phyloP scores from a whole-genome alignment of 1,284 basidiomycete genomes.

The Phellinidium pouzarii region DNA sequence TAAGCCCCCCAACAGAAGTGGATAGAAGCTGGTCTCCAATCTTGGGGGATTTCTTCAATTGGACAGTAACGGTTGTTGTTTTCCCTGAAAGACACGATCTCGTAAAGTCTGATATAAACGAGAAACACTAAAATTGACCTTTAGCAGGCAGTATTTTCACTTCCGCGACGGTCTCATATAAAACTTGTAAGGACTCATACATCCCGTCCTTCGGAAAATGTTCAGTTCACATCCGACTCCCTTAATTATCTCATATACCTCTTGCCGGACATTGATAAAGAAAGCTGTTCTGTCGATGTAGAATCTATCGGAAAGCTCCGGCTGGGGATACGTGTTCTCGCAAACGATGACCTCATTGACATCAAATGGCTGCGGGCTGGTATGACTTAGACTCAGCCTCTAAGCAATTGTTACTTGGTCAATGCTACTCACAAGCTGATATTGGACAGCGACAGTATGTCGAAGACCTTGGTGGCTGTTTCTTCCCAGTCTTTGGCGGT shows the following conservation, averaged over 20 bases:
- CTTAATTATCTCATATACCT: conserved; percentile 27
- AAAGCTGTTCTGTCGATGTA: conserved; percentile 47
- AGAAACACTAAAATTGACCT: conserved; percentile 1
- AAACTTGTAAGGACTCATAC: conserved; percentile 38
- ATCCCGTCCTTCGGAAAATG: conserved; percentile 29
- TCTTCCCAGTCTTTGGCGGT: conserved; percentile 46
- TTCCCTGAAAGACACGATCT: background rate
- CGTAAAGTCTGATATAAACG: background rate
- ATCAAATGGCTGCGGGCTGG: conserved; percentile 55
- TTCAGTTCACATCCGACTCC: background rate
- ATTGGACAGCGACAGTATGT: conserved; percentile 39
- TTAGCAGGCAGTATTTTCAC: conserved; percentile 25
- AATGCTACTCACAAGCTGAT: conserved; percentile 41
- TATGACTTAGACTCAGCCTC: background rate
- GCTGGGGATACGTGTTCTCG: conserved; percentile 29
- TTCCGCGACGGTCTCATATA: conserved; percentile 36
- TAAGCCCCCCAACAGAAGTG: conserved; percentile 22
- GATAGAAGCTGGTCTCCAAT: conserved; percentile 28
- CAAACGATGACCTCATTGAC: conserved; percentile 36
- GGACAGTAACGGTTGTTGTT: conserved; percentile 26
- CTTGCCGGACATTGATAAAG: conserved; percentile 41
- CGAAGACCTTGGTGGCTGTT: conserved; percentile 40
- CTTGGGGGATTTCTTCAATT: conserved; percentile 34
- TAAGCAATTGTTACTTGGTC: background rate
- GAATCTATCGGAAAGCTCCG: conserved; percentile 36